These are phyloP conservation scores for Thalia dealbata DNA, from an alignment of 176 grass and related monocot species.

Conservation along the genomic window DNA sequence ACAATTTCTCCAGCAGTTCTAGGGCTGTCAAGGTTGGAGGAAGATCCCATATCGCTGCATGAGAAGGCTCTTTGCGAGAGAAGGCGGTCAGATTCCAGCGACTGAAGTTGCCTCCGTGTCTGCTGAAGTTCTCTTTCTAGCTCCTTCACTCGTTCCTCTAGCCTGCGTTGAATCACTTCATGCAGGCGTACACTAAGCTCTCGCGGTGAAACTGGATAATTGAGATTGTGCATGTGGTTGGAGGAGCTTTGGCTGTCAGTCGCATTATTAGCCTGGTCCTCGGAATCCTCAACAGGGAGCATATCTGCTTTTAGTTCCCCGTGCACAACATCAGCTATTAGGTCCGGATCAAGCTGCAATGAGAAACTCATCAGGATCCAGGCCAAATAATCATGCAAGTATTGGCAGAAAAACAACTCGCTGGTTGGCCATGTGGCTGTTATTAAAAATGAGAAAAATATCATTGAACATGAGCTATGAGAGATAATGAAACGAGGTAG, in stretches of 20 bases:
- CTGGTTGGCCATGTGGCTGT: no score
- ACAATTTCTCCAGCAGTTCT: conserved; percentile 28
- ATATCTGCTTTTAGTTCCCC: conserved; percentile 74
- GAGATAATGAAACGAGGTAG: no score
- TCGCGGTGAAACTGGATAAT: conserved; percentile 63
- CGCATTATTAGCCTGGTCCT: conserved; percentile 30
- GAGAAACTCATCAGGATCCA: conserved; percentile 5
- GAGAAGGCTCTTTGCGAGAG: conserved; percentile 47
- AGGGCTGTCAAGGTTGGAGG: conserved; percentile 54
- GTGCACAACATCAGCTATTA: conserved; percentile 47
- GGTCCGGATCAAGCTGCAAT: conserved; percentile 49
- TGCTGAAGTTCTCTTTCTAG: conserved; percentile 58
- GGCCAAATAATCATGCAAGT: background rate
- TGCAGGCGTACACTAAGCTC: conserved; percentile 84
- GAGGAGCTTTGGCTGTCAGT: conserved; percentile 42
- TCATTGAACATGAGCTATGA: background rate
- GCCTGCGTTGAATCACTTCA: conserved; percentile 59
- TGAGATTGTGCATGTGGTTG: conserved; percentile 26
- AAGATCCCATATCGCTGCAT: conserved; percentile 63
- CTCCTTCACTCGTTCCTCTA: conserved; percentile 66
- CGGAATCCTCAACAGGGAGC: conserved; percentile 28
- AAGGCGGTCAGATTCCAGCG: conserved; percentile 31
- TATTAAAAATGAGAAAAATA: background rate
- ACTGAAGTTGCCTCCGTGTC: conserved; percentile 44
- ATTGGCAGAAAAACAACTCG: no score